These are phyloP conservation scores for Marasmius oreades DNA, from an alignment of 1,284 basidiomycete species.

Conservation along the genomic window DNA sequence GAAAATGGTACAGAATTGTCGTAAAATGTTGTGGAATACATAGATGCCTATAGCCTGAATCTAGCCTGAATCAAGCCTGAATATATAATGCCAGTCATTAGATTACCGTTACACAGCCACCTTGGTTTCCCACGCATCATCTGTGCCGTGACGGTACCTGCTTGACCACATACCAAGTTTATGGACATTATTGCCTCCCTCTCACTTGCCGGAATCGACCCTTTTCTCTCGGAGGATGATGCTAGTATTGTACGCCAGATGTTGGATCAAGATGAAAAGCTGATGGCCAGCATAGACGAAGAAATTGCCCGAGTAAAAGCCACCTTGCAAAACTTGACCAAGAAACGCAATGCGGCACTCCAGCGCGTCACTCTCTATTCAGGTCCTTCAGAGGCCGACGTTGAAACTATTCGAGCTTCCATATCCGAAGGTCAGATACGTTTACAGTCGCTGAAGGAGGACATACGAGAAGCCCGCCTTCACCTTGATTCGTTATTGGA, in stretches of 20 bases:
- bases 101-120: background rate
- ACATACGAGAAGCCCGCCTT: conserved; percentile 1
- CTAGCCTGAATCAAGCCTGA: too few species aligned
- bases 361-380: background rate
- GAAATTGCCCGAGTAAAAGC: conserved; percentile 12
- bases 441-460: conserved; percentile 6
- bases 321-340: conserved; percentile 5
- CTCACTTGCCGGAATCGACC: conserved; percentile 6
- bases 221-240: conserved; percentile 10
- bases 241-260: conserved; percentile 3
- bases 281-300: conserved; percentile 13
- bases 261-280: conserved; percentile 9
- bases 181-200: conserved; percentile 7
- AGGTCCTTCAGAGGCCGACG: conserved; percentile 8
- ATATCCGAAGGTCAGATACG: conserved; percentile 4
- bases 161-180: background rate
- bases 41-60: conserved; percentile 49
- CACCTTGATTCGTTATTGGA: background rate
- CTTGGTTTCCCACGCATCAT: background rate
- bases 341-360: conserved; percentile 4
- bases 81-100: too few species aligned
- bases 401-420: background rate
- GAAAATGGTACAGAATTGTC: background rate
- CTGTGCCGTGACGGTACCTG: too few species aligned
- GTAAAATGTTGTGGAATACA: background rate